Conservation (phyloP, 148 eudicot species). For the Vaccinium myrtillus region DNA sequence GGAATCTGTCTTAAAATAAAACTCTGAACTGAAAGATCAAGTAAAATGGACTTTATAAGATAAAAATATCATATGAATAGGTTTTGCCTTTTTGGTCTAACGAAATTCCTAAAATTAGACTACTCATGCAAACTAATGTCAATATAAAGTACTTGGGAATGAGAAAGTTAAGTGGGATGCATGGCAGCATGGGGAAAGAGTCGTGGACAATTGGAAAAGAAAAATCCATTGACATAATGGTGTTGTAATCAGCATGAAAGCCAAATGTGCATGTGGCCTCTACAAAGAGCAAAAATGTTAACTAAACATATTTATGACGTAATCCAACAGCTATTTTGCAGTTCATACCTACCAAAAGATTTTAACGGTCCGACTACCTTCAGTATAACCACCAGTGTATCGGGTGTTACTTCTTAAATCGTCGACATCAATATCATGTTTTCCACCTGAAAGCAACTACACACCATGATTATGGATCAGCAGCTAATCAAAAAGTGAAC, state of each 20-base stretch:
- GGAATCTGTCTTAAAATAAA: background rate
- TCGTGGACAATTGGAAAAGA: background rate
- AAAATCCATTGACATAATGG: background rate
- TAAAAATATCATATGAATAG: background rate
- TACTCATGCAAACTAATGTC: background rate
- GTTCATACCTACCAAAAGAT: constrained; percentile 92
- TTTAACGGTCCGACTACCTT: constrained; percentile 84
- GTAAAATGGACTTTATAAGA: background rate
- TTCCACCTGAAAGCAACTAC: constrained; percentile 94
- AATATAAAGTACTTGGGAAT: background rate
- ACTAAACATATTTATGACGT: background rate
- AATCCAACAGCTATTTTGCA: background rate
- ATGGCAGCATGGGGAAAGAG: background rate
- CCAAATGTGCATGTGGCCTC: background rate
- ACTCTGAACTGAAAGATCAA: background rate
- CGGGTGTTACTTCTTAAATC: constrained; percentile 75
- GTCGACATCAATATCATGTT: constrained; percentile 83
- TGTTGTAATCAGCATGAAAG: constrained; percentile 2
- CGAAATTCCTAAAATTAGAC: background rate
- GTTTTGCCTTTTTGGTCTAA: background rate
- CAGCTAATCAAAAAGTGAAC: constrained; percentile 1
- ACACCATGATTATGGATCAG: constrained; percentile 16
- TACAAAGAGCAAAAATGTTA: background rate
- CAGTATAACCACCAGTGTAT: constrained; percentile 92
- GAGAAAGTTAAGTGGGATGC: background rate